phyloP scores from a whole-genome alignment of 345 rosid genomes.

The Lumnitzera littorea region DNA sequence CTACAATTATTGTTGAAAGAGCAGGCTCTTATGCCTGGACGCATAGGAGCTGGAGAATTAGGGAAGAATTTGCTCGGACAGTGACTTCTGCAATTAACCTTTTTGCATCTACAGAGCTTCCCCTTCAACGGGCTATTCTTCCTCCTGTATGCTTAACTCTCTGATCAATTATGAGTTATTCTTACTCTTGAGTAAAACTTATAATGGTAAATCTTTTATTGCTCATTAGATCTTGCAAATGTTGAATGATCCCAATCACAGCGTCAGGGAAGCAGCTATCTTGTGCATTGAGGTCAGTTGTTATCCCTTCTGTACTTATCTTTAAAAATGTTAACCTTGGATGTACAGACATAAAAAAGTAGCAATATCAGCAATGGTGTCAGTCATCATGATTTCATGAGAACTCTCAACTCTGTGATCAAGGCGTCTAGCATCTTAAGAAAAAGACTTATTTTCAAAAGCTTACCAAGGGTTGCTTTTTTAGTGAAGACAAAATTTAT shows the following conservation, averaged over 20 bases:
- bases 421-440: no score
- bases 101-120: slow-evolving; percentile 89
- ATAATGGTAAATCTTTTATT: slow-evolving; percentile 3
- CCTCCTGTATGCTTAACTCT: slow-evolving; percentile 55
- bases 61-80: slow-evolving; percentile 95
- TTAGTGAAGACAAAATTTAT: no score
- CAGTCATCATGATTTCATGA: no score
- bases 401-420: no score
- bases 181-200: no score
- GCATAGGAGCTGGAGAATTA: slow-evolving; percentile 93
- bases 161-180: not conserved
- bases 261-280: slow-evolving; percentile 91
- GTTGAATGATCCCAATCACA: slow-evolving; percentile 79
- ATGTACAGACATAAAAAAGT: no score
- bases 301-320: not conserved
- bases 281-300: slow-evolving; percentile 77
- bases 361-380: no score
- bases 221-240: slow-evolving; percentile 74
- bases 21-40: slow-evolving; percentile 97
- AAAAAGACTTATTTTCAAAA: no score
- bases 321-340: no score
- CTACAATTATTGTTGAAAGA: slow-evolving; percentile 93
- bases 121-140: slow-evolving; percentile 94
- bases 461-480: no score
- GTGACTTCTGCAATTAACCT: slow-evolving; percentile 89